Evolutionary conservation across 2,329 filamentous ascomycete species (phyloP), one percentile per base, ranked within the genome.

Genomic region (Hymenoscyphus albidus): DNA sequence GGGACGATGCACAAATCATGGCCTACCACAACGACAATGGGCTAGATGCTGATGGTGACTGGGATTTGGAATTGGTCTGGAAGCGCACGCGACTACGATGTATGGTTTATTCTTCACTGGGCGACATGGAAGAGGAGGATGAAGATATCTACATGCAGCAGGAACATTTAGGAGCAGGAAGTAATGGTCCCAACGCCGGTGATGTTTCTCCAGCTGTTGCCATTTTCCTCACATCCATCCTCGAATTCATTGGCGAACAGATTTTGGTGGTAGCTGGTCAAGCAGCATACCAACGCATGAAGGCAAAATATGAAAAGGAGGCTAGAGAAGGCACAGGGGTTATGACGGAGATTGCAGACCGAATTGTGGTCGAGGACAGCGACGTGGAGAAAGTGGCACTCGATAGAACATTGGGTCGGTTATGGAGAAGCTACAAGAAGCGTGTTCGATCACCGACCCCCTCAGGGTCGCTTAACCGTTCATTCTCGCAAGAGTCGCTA

Each of bases 341-440:
- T 38, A 77, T 80, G 2, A 78, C 79, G 22, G 81, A 83, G 32
- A 74, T 83, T 59, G 81, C 84, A 51, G 87, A 91, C 67, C 85
- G 87, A 16, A 83, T 96, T 62, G 81, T 93, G n/a, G 88, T 99
- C 32, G 91, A 96, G 72, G 94, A 98, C 72, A 80, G 87, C 62
- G 95, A 99, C 75, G 92, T 97, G 83, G 95, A 98, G 74, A 92
- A 93, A 70, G 86, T 98, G 68, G 94, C 94, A 7, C 82, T 98
- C 66, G 96, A 97, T 74, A 85, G 93, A 64, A 93, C 92, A 2
- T 80, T 99, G 1, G 95, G 95, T 22, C 84, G 93, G 59, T 81
- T 98, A 55, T 99, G 95, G 95, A 87, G 95, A 71, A 90, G 91
- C 32, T 99, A 95, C 95, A 92, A 95, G 78, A 97, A 97, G 79